Base-by-base conservation (phyloP, 176 grass and related monocot species). In the Microstegium vimineum region DNA sequence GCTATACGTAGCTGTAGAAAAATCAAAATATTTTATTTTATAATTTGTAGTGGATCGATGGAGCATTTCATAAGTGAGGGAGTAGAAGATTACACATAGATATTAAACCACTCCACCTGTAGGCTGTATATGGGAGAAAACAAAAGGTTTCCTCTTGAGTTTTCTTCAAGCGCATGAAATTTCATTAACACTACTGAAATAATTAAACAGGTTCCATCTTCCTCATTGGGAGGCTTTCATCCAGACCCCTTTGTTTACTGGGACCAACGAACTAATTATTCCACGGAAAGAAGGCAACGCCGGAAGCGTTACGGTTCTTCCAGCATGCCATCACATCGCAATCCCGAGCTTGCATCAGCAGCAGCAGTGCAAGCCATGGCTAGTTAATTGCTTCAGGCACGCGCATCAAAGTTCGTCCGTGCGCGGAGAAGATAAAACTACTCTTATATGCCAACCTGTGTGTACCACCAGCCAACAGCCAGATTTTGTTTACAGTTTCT, bases 291-390 rank as follows among this genome's bases (percentile, higher is more conserved):
- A 56, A 66, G 67, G 73, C 82, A 71, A 78, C 83, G 87, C 83
- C 87, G 37, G 88, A 56, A 78, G 83, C 88, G 83, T 86, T 57
- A 90, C 88, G 83, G 64, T 82, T 66, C 78, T 28, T 76, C 87
- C 66, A 73, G 56, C 73, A 43, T 17, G 45, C 45, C 66, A 25
- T 65, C 74, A 27, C 61, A 32, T 76, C 73, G 25, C 61, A 84
- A 80, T 69, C 64, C 64, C 64, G 66, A 80, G 81, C n/a, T 26
- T 69, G 46, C 43, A n/a, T n/a, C n/a, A n/a, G n/a, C n/a, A 76
- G 63, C 31, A 63, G 40, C 22, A 38, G 34, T 37, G 31, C 37
- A 71, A 63, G 34, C 32, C 59, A 73, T 49, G n/a, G 62, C 54
- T 85, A 85, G 22, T 49, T 77, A 81, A 77, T 65, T 52, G 10